Percentiles rank a stretch among this genome's conserved stretches.
Evolutionary conservation across 2,329 filamentous ascomycete genomes (phyloP).

Genomic region (Ophiognomonia clavigignenti-juglandacearum): DNA sequence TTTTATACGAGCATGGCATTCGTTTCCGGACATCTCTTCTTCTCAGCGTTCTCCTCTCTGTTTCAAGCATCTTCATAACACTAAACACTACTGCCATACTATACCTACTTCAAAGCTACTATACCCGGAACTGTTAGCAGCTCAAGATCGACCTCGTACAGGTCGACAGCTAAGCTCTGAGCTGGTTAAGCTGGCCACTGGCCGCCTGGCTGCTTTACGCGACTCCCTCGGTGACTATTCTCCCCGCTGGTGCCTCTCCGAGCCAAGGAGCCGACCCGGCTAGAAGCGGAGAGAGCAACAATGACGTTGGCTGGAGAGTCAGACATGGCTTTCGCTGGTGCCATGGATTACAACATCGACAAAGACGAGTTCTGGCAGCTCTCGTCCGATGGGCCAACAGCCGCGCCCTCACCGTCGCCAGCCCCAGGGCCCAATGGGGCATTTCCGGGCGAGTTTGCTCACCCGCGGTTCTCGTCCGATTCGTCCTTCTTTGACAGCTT

Average conservation of each 20-base stretch:
- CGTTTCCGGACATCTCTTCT: neutral
- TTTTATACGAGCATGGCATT: conserved; percentile 1
- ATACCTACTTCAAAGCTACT: neutral
- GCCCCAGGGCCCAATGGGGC: neutral
- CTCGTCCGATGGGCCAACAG: neutral
- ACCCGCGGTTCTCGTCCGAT: conserved; percentile 5
- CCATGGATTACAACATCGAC: conserved; percentile 14
- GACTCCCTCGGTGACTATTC: neutral
- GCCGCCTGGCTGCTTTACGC: neutral
- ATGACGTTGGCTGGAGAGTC: conserved; percentile 4
- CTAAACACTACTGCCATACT: neutral
- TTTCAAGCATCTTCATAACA: neutral
- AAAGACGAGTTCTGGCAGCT: conserved; percentile 16
- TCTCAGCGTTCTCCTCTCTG: neutral
- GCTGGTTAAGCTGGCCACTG: neutral
- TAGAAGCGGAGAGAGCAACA: neutral
- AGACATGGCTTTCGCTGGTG: conserved; percentile 6
- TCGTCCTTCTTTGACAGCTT: conserved; percentile 14
- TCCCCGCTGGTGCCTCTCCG: neutral
- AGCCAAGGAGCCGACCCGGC: neutral
- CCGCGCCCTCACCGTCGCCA: neutral
- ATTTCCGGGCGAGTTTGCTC: neutral
- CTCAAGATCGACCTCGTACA: neutral
- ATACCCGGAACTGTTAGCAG: neutral
- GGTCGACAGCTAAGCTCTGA: conserved; percentile 2